Percentiles rank a stretch among this genome's conserved stretches.
Evolutionary conservation across 129 eudicot genomes (phyloP).

Genomic region (Helichrysum umbraculigerum): DNA sequence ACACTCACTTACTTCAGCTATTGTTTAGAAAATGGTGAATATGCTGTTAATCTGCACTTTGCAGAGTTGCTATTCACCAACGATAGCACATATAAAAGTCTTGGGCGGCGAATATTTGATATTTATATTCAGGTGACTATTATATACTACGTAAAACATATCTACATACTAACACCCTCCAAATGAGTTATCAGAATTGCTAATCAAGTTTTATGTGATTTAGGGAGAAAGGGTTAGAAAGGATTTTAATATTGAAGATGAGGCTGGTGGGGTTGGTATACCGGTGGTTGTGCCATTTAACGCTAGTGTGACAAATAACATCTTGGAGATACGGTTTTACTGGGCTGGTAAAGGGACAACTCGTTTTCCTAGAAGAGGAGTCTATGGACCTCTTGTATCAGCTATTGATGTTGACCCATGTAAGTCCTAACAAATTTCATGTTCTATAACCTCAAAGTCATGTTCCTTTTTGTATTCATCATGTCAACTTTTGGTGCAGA

Average conservation of each 20-base stretch:
- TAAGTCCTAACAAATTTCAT: constrained; percentile 29
- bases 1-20: constrained; percentile 75
- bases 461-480: neutral
- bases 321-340: constrained; percentile 75
- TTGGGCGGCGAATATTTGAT: constrained; percentile 79
- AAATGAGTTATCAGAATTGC: neutral
- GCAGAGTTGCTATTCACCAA: constrained; percentile 71
- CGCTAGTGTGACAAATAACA: constrained; percentile 51
- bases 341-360: constrained; percentile 95
- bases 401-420: constrained; percentile 83
- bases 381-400: constrained; percentile 86
- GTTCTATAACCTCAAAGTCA: neutral
- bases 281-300: constrained; percentile 47
- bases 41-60: constrained; percentile 70
- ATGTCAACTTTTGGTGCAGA: constrained; percentile 29
- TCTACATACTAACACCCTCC: no score
- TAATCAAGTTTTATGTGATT: constrained; percentile 17
- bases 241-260: constrained; percentile 67
- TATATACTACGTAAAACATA: neutral
- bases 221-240: constrained; percentile 56
- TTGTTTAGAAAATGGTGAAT: constrained; percentile 85
- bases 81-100: constrained; percentile 53
- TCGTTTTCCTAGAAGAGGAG: constrained; percentile 75
- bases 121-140: constrained; percentile 79
- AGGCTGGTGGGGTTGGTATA: constrained; percentile 53